These are phyloP conservation scores for Saccharomyces hybrid DNA, from an alignment of 1,139 yeast species.

Conservation along the genomic window DNA sequence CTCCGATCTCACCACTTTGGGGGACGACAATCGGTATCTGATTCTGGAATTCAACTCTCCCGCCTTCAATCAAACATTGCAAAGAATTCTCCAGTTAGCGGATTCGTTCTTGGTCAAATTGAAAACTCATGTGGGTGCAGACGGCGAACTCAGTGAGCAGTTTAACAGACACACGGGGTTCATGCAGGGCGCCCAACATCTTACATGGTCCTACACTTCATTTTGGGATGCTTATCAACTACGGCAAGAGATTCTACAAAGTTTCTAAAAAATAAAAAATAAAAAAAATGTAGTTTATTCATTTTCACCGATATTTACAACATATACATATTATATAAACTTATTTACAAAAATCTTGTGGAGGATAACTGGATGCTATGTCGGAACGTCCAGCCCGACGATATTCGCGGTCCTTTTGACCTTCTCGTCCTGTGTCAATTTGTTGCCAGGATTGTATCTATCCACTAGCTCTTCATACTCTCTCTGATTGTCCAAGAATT, in stretches of 20 bases:
- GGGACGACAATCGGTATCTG: constrained; percentile 16
- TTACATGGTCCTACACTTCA: constrained; percentile 90
- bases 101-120: constrained; percentile 73
- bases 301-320: background rate
- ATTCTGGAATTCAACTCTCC: constrained; percentile 40
- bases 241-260: constrained; percentile 39
- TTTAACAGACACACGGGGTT: constrained; percentile 73
- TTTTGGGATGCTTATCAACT: constrained; percentile 66
- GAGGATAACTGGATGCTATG: background rate
- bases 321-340: background rate
- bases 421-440: constrained; percentile 69
- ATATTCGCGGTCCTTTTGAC: constrained; percentile 72
- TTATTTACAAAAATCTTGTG: background rate
- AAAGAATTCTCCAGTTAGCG: constrained; percentile 48
- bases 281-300: too few species aligned
- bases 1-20: background rate
- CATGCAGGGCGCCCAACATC: constrained; percentile 79
- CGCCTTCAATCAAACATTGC: constrained; percentile 41
- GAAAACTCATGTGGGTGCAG: constrained; percentile 59
- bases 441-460: constrained; percentile 79
- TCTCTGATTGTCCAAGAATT: constrained; percentile 63
- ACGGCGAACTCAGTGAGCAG: constrained; percentile 87
- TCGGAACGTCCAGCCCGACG: constrained; percentile 73
- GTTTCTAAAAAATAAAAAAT: background rate
- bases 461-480: constrained; percentile 71